Base-by-base conservation (phyloP, 164 flowering plant species). In the Tetracentron sinense region DNA sequence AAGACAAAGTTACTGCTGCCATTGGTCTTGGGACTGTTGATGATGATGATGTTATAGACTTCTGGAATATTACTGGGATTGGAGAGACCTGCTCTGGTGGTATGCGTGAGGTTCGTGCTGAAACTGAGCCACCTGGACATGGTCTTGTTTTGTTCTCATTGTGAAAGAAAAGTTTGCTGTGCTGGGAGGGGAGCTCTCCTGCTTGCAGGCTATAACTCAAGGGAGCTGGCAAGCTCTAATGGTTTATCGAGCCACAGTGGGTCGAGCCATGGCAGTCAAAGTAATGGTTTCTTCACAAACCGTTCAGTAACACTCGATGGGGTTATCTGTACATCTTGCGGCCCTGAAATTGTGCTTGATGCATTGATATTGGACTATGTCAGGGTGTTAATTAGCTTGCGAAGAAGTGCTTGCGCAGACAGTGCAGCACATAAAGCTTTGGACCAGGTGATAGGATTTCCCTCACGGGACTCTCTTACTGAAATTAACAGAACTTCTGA, bases 111-210 rank as follows among this genome's bases (percentile, higher is more conserved):
- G 89, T 95, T 66, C 85, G 68, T 61, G 85, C 84, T 51, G 91
- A 83, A 76, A 74, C 64, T 25, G 75, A 71, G 21, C 25, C 64
- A 38, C 26, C 69, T 52, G 67, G 59, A 35, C 58, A 33, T 58
- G 69, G 16, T 73, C 23, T 68, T 81, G 17, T 42, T 75, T 48
- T 95, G 99, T 70, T 83, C 86, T 56, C 75, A 73, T 48, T 95
- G 99, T 74, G 58, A 69, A 63, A 84, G 81, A 60, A 92, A 83
- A 75, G 97, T 82, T 61, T 95, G 97, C 70, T 85, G 88, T 75
- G 96, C 97, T 65, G 99, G 99, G 58, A 88, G 76, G 75, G 99
- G 99, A 73, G 95, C 90, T 64, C 81, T 80, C 62, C 63, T 95
- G 44, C 80, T 89, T 55, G 47, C 72, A 51, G 73, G 67, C 58